A percentile compares a stretch with the other conserved stretches of the same genome.
Evolutionary conservation across 805 yeast species (phyloP).

Genomic region (Suhomyces xylopsoci): DNA sequence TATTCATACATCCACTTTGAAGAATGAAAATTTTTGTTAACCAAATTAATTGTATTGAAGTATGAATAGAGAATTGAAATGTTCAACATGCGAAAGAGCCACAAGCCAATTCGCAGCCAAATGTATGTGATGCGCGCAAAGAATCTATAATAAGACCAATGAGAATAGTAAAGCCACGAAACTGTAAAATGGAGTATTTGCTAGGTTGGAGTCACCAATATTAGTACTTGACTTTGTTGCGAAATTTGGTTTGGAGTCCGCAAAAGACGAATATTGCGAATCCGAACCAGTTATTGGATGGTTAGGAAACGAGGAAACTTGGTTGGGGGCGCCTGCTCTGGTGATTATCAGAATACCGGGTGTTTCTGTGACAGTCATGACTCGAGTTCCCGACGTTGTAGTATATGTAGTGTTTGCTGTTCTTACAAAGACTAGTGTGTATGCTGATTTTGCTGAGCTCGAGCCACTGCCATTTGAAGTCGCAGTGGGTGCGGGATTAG

Average conservation of each 20-base stretch:
- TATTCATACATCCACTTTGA: too few species aligned
- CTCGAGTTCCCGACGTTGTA: background rate
- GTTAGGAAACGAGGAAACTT: constrained; percentile 5
- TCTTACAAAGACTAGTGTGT: background rate
- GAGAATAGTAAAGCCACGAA: constrained; percentile 4
- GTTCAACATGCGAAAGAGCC: background rate
- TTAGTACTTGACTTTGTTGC: constrained; percentile 1
- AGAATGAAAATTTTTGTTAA: too few species aligned
- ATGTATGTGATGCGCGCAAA: background rate
- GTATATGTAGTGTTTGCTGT: background rate
- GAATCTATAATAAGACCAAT: background rate
- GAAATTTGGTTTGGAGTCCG: constrained; percentile 1
- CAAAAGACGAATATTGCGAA: constrained; percentile 9
- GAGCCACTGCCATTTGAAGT: background rate
- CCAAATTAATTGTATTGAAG: background rate
- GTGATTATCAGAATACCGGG: background rate
- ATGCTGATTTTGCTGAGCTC: background rate
- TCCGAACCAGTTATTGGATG: constrained; percentile 10
- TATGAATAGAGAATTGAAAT: background rate
- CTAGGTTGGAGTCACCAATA: background rate
- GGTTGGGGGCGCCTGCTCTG: background rate
- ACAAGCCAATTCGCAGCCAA: background rate
- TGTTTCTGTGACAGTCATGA: background rate
- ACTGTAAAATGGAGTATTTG: constrained; percentile 1
- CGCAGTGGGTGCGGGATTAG: background rate